A percentile compares a stretch with the other conserved stretches of the same genome.
Conservation (phyloP, 208 protist species). For the Trypanosoma lewisi region DNA sequence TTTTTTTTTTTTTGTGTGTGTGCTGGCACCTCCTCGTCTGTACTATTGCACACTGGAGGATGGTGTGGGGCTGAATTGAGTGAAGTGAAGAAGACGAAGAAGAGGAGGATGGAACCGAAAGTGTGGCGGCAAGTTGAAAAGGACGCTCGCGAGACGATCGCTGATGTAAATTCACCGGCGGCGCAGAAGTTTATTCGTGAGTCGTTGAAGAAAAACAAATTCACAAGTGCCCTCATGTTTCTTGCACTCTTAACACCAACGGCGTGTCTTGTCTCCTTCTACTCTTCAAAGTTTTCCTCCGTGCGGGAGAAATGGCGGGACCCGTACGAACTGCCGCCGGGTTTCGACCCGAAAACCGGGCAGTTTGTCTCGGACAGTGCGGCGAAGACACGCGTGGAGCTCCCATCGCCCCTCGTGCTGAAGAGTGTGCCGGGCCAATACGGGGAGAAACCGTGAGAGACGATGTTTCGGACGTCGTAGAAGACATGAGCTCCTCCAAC, state of each 20-base stretch:
- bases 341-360: constrained; percentile 66
- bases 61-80: too few relatives aligned
- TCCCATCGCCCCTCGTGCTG: constrained; percentile 44
- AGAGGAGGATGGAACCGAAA: constrained; percentile 36
- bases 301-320: constrained; percentile 64
- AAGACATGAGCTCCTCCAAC: too few relatives aligned
- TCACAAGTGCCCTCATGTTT: constrained; percentile 49
- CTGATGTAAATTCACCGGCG: constrained; percentile 56
- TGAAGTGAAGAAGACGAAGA: neutral
- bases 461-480: too few relatives aligned
- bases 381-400: constrained; percentile 14
- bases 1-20: too few relatives aligned
- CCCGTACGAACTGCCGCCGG: constrained; percentile 69
- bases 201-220: constrained; percentile 66
- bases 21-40: too few relatives aligned
- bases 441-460: too few relatives aligned
- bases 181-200: constrained; percentile 69
- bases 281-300: constrained; percentile 54
- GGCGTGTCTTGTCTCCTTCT: constrained; percentile 61
- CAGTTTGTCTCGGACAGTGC: constrained; percentile 23
- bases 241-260: constrained; percentile 45
- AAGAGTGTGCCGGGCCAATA: constrained; percentile 43
- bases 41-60: too few relatives aligned
- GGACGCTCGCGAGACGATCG: constrained; percentile 53
- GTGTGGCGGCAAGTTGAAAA: constrained; percentile 51